Conservation (phyloP, 352 stramenopile genomes). For the Achlya hypogyna region DNA sequence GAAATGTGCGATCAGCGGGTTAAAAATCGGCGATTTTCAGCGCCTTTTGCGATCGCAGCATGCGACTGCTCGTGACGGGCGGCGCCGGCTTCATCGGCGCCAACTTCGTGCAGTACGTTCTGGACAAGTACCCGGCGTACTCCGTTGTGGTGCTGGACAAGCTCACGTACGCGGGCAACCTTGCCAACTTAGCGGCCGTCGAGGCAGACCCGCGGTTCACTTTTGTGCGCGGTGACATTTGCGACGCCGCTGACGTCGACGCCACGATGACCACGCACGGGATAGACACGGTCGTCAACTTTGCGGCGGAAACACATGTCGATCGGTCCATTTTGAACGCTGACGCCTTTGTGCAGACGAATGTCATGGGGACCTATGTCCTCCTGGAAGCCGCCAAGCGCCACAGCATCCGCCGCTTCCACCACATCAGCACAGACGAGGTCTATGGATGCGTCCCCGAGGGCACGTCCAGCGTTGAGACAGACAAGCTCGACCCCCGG, state of each 20-base stretch:
- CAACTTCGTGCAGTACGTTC: conserved; percentile 94
- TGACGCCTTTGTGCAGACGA: conserved; percentile 96
- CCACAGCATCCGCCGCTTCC: conserved; percentile 88
- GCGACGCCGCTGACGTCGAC: conserved; percentile 86
- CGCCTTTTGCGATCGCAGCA: background rate
- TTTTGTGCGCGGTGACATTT: conserved; percentile 98
- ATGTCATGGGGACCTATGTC: conserved; percentile 97
- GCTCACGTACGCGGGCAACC: conserved; percentile 49
- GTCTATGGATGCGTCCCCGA: conserved; percentile 95
- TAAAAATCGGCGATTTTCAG: too few species aligned
- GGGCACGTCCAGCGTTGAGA: background rate
- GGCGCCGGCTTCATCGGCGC: conserved; percentile 96
- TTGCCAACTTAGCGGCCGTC: conserved; percentile 79
- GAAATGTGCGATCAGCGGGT: background rate
- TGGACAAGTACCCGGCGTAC: conserved; percentile 95
- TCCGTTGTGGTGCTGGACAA: conserved; percentile 96
- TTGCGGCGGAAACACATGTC: conserved; percentile 96
- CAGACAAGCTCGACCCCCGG: conserved; percentile 73
- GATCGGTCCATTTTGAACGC: conserved; percentile 99
- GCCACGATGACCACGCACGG: conserved; percentile 92
- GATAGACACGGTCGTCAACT: conserved; percentile 98
- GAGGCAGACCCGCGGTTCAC: conserved; percentile 87
- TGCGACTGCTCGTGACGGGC: conserved; percentile 95
- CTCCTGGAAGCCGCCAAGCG: conserved; percentile 93
- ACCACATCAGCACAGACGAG: conserved; percentile 98